phyloP scores from a whole-genome alignment of 2,329 filamentous ascomycete species.

The Alternaria tenuissima region DNA sequence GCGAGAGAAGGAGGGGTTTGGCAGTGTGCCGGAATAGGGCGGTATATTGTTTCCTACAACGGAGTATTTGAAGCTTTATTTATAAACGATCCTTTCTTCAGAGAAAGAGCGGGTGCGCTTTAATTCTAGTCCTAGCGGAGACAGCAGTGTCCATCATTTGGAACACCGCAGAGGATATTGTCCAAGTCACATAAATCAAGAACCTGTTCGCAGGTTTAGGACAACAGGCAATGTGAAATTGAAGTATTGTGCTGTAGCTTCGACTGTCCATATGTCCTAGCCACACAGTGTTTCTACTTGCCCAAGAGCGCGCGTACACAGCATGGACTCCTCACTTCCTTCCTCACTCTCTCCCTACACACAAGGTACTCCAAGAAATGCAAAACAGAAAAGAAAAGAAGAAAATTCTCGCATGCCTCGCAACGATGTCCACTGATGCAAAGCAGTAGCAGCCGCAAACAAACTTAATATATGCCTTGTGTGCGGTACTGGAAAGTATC shows the following conservation, averaged over 20 bases:
- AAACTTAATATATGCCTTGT: conserved; percentile 79
- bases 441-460: neutral
- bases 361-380: neutral
- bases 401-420: neutral
- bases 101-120: no score
- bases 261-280: neutral
- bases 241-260: no score
- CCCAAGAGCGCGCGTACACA: neutral
- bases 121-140: no score
- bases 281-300: neutral
- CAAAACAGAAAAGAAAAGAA: neutral
- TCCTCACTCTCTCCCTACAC: neutral
- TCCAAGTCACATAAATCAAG: no score
- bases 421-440: neutral
- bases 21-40: neutral
- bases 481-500: conserved; percentile 89
- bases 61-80: no score
- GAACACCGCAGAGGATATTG: no score
- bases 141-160: no score
- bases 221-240: no score
- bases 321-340: neutral
- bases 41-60: no score
- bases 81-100: no score
- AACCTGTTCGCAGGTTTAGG: no score
- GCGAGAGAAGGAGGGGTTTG: conserved; percentile 51